Evolutionary conservation across 176 grass and related monocot genomes (phyloP), one percentile per base, ranked within the genome.

Genomic region (Oryza officinalis): DNA sequence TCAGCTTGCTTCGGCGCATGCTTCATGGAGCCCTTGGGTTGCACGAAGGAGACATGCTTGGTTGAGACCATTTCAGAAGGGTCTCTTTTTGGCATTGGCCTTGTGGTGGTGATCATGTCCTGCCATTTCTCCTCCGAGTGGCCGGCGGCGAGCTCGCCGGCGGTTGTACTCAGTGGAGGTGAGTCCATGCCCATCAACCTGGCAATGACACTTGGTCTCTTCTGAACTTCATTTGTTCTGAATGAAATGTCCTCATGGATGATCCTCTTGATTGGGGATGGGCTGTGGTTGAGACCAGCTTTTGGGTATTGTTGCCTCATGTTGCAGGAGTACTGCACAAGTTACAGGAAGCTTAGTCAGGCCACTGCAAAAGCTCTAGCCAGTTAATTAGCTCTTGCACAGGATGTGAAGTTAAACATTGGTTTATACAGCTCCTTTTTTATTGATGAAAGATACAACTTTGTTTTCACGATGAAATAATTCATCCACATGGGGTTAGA

Each of bases 111-210:
- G 25, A 35, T 89, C 61, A 25, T 25, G n/a, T 52, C 72, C 25
- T 69, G 68, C 49, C 83, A 47, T 15, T 65, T 45, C 25, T 89
- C 87, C 35, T 84, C 83, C 11, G 20, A 22, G 18, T 72, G 75
- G 26, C 50, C 77, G 32, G 10, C 77, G 32, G 10, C 65, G 37
- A 87, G 66, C 69, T 93, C 88, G 41, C 35, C 75, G 59, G 63
- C 69, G 38, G 38, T n/a, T 6, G 69, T 18, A 59, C 78, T 86
- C 33, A 28, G 47, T 47, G 93, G 93, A 14, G 92, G 85, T 35
- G 85, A 75, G 22, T 99, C 96, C 96, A 99, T 96, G 77, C 93
- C 96, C 96, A 99, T 99, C 85, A 99, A 61, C 30, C 93, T 87
- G 41, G 96, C 96, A 47, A 99, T 87, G 22, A 99, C 93, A 57